These are phyloP conservation scores for Alternaria alternata DNA, from an alignment of 2,329 filamentous ascomycete genomes.

Conservation along the genomic window DNA sequence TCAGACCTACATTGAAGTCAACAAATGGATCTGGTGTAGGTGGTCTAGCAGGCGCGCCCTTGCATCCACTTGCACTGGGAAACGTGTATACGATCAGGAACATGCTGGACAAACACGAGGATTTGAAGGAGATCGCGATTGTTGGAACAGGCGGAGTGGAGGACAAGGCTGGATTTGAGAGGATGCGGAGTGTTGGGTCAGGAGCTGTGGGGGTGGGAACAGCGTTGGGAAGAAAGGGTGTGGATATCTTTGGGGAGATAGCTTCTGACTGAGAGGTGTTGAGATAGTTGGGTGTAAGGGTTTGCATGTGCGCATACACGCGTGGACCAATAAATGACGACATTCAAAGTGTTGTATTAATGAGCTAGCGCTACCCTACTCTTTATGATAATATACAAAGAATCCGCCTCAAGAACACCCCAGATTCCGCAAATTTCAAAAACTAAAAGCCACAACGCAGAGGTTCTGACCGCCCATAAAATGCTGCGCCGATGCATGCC, in stretches of 20 bases:
- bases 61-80: constrained; percentile 77
- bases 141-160: constrained; percentile 78
- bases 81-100: constrained; percentile 74
- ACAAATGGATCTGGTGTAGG: constrained; percentile 67
- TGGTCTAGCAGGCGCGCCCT: constrained; percentile 73
- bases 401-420: neutral
- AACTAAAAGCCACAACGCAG: neutral
- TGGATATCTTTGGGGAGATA: constrained; percentile 70
- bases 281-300: too few relatives aligned
- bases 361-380: constrained; percentile 3
- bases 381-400: neutral
- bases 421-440: neutral
- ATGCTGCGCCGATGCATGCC: constrained; percentile 15
- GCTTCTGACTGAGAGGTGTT: neutral
- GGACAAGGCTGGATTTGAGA: constrained; percentile 67
- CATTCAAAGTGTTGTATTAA: neutral
- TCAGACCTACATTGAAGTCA: constrained; percentile 41
- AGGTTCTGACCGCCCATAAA: constrained; percentile 7
- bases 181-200: constrained; percentile 73
- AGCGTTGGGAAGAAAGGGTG: constrained; percentile 70
- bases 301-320: too few relatives aligned
- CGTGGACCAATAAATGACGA: neutral
- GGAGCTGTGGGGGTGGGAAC: constrained; percentile 71
- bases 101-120: constrained; percentile 62
- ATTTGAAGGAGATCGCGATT: constrained; percentile 65